Evolutionary conservation across 1,284 basidiomycete species (phyloP).

Genomic region (Apiotrichum mycotoxinovorans): DNA sequence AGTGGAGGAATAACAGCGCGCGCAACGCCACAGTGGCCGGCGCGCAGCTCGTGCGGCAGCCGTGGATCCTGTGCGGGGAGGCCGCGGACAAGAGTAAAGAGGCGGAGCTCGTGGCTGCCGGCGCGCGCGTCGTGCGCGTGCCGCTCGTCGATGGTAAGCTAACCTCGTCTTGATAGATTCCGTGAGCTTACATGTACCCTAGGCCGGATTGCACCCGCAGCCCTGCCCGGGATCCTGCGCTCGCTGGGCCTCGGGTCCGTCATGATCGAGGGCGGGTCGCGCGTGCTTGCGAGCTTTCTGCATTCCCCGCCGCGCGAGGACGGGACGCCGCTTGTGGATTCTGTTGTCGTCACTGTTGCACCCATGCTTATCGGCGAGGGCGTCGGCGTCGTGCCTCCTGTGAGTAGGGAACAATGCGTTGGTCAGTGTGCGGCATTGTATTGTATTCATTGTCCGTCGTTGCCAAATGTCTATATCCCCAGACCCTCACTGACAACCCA

Average conservation of each 20-base stretch:
- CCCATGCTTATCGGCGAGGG: constrained; percentile 76
- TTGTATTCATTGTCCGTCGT: too few relatives aligned
- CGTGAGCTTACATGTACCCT: too few relatives aligned
- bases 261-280: constrained; percentile 94
- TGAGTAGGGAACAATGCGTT: constrained; percentile 11
- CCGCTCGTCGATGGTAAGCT: constrained; percentile 51
- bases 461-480: too few relatives aligned
- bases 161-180: constrained; percentile 23
- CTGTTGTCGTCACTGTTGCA: constrained; percentile 75
- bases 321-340: constrained; percentile 58
- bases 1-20: constrained; percentile 12
- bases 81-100: constrained; percentile 29
- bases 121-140: constrained; percentile 41
- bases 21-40: constrained; percentile 17
- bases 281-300: constrained; percentile 75
- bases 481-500: constrained; percentile 6
- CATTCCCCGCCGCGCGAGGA: constrained; percentile 32
- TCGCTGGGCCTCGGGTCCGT: constrained; percentile 63
- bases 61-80: constrained; percentile 64
- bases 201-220: constrained; percentile 56
- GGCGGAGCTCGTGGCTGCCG: constrained; percentile 42
- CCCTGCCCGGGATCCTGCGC: constrained; percentile 57
- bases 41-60: constrained; percentile 61
- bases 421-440: background rate
- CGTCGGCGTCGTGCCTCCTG: constrained; percentile 53